Conservation (phyloP, 148 eudicot genomes). For the Dysphania ambrosioides region DNA sequence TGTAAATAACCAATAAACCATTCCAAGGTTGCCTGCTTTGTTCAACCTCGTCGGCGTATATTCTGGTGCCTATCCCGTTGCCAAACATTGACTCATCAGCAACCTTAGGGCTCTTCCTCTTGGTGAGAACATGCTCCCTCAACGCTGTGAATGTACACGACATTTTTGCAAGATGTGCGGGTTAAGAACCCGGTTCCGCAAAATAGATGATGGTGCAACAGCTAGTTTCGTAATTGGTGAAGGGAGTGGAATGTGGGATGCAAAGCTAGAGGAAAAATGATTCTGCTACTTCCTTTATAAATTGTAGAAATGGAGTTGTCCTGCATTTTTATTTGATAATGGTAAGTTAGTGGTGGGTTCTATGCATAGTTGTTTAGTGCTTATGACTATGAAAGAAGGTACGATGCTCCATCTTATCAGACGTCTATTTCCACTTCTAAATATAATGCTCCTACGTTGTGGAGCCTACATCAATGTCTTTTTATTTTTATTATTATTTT, state of each 20-base stretch:
- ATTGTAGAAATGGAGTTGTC: slow-evolving; percentile 1
- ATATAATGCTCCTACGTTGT: slow-evolving; percentile 20
- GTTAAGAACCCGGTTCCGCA: not conserved
- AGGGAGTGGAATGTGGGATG: not conserved
- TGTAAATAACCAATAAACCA: slow-evolving; percentile 37
- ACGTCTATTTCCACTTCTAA: slow-evolving; percentile 22
- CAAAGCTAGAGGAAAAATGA: not conserved
- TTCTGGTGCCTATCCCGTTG: slow-evolving; percentile 13
- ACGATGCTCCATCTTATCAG: slow-evolving; percentile 20
- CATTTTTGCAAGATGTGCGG: slow-evolving; percentile 20
- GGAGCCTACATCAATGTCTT: slow-evolving; percentile 5
- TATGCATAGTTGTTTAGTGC: slow-evolving; percentile 22
- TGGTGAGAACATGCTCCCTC: slow-evolving; percentile 36
- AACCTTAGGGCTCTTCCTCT: slow-evolving; percentile 50
- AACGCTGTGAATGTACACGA: slow-evolving; percentile 29
- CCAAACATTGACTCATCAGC: slow-evolving; percentile 56
- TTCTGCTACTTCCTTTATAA: not conserved
- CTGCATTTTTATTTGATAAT: slow-evolving; percentile 8
- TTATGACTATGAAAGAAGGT: slow-evolving; percentile 24
- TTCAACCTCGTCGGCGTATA: slow-evolving; percentile 22
- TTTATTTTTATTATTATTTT: too few relatives aligned
- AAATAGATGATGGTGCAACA: not conserved
- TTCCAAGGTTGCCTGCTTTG: slow-evolving; percentile 29
- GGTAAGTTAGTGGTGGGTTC: slow-evolving; percentile 19
- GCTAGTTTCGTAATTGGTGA: not conserved